A percentile compares a stretch with the other conserved stretches of the same genome.
Evolutionary conservation across 768 basidiomycete genomes (phyloP).

Genomic region (Tephrocybe sp.): DNA sequence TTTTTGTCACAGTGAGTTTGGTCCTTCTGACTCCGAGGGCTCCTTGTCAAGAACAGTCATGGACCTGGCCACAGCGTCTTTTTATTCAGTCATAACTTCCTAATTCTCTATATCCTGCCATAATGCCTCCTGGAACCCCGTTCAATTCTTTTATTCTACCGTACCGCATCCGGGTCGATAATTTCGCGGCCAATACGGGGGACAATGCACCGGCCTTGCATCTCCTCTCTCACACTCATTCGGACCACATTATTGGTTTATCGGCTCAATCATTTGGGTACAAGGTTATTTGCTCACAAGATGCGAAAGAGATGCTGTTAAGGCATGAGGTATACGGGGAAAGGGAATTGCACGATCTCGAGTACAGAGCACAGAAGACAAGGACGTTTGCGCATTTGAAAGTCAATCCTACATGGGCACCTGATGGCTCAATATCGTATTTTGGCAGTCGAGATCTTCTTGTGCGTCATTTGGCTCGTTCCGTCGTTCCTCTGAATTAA

Average conservation of each 20-base stretch:
- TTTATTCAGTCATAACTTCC: background rate
- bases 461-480: slow-evolving; percentile 35
- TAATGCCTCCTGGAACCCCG: slow-evolving; percentile 76
- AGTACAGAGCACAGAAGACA: slow-evolving; percentile 46
- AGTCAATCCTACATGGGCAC: slow-evolving; percentile 42
- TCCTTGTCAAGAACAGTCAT: slow-evolving; percentile 2
- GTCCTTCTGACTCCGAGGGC: background rate
- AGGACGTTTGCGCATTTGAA: slow-evolving; percentile 70
- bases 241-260: slow-evolving; percentile 83
- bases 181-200: slow-evolving; percentile 52
- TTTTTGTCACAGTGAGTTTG: slow-evolving; percentile 1
- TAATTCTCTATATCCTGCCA: background rate
- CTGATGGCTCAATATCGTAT: slow-evolving; percentile 47
- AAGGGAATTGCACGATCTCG: slow-evolving; percentile 52
- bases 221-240: slow-evolving; percentile 87
- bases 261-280: slow-evolving; percentile 72
- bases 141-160: slow-evolving; percentile 74
- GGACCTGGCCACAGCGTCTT: background rate
- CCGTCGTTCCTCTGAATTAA: background rate
- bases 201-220: slow-evolving; percentile 49
- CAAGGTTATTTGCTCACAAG: slow-evolving; percentile 71
- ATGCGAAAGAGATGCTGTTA: slow-evolving; percentile 86
- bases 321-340: slow-evolving; percentile 70
- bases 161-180: slow-evolving; percentile 85
- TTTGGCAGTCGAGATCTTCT: slow-evolving; percentile 64